phyloP scores from a whole-genome alignment of 768 basidiomycete genomes.

The Nevesoporus exiguus region DNA sequence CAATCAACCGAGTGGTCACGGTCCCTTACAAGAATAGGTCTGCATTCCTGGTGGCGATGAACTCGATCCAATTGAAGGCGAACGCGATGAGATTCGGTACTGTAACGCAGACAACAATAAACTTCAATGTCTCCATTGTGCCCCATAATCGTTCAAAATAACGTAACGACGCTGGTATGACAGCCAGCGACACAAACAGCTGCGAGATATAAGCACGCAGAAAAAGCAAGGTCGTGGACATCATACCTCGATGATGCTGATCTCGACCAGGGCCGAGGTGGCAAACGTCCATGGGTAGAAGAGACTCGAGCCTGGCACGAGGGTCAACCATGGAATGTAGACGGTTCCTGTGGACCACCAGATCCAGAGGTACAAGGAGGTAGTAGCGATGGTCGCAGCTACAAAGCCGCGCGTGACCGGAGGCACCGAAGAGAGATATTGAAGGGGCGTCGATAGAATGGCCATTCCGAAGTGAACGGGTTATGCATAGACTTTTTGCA shows the following conservation, averaged over 20 bases:
- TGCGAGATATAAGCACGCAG: constrained; percentile 31
- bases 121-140: constrained; percentile 76
- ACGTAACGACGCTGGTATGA: constrained; percentile 77
- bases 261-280: constrained; percentile 87
- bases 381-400: constrained; percentile 52
- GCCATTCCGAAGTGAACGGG: constrained; percentile 50
- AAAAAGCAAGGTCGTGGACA: background rate
- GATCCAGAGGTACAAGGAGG: constrained; percentile 63
- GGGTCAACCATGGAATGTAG: constrained; percentile 63
- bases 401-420: constrained; percentile 76
- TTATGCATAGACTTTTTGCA: constrained; percentile 13
- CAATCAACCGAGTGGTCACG: constrained; percentile 4
- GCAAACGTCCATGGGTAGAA: constrained; percentile 93
- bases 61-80: constrained; percentile 87
- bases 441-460: constrained; percentile 67
- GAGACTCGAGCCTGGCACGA: constrained; percentile 77
- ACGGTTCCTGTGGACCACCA: constrained; percentile 48
- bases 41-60: constrained; percentile 60
- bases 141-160: constrained; percentile 98
- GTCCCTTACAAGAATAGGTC: constrained; percentile 73
- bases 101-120: constrained; percentile 74
- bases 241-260: constrained; percentile 76
- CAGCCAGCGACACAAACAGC: constrained; percentile 73
- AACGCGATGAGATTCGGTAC: constrained; percentile 87
- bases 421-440: constrained; percentile 67